These are phyloP conservation scores for Penicillium sp. DNA, from an alignment of 2,329 filamentous ascomycete species.

Conservation along the genomic window DNA sequence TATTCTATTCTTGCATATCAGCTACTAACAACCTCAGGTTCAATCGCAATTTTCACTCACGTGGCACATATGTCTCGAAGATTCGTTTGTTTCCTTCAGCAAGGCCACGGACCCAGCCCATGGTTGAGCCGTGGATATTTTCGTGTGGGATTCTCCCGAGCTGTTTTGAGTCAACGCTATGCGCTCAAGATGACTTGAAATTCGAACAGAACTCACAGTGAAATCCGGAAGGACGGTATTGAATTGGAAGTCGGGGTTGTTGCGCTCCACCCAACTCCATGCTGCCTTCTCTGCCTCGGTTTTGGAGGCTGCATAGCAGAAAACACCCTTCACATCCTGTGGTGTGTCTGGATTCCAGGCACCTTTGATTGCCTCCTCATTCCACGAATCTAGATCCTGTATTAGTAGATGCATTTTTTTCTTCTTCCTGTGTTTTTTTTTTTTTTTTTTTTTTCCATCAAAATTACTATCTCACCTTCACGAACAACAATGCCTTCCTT, in stretches of 20 bases:
- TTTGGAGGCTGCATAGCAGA: constrained; percentile 50
- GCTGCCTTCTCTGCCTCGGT: constrained; percentile 47
- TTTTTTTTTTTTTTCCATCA: too few relatives aligned
- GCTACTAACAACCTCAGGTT: not conserved
- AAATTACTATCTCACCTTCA: constrained; percentile 17
- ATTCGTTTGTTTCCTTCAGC: constrained; percentile 2
- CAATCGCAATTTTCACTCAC: not conserved
- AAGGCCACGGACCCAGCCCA: constrained; percentile 10
- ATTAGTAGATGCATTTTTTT: not conserved
- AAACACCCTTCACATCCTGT: constrained; percentile 26
- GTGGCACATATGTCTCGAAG: constrained; percentile 2
- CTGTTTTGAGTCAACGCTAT: not conserved
- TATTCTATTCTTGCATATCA: constrained; percentile 2
- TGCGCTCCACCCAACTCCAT: constrained; percentile 48
- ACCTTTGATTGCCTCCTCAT: constrained; percentile 29
- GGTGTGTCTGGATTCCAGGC: constrained; percentile 34
- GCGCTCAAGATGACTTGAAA: not conserved
- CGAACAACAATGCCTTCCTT: constrained; percentile 7
- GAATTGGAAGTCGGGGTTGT: constrained; percentile 45
- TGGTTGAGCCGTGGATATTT: constrained; percentile 23
- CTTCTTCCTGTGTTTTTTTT: too few relatives aligned
- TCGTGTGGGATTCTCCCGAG: constrained; percentile 38
- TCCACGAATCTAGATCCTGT: constrained; percentile 16
- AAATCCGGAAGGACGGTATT: constrained; percentile 41
- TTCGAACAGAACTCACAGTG: constrained; percentile 34